These are phyloP conservation scores for Paragyromitra xinjiangensis DNA, from an alignment of 495 filamentous ascomycete species.

Conservation along the genomic window DNA sequence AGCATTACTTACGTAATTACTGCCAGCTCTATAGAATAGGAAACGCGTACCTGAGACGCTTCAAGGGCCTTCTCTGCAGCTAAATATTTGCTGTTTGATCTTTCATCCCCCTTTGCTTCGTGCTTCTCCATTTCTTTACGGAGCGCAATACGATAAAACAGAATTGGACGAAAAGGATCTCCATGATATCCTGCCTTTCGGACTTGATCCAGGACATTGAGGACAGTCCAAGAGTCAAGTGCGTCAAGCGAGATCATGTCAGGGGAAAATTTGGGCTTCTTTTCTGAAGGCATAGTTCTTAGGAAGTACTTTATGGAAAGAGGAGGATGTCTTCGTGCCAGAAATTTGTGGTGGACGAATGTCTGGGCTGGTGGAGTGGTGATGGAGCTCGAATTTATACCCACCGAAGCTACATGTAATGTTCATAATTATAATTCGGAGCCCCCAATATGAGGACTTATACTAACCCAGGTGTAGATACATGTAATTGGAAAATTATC, in stretches of 20 bases:
- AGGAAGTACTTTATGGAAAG: too few species aligned
- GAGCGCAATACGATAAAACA: not conserved
- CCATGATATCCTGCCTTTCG: not conserved
- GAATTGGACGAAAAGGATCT: not conserved
- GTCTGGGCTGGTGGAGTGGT: not conserved
- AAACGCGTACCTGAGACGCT: not conserved
- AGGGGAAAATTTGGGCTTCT: not conserved
- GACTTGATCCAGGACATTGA: conserved; percentile 6
- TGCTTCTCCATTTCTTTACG: not conserved
- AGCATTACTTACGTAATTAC: not conserved
- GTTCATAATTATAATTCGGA: not conserved
- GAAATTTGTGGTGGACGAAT: not conserved
- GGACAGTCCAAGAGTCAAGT: conserved; percentile 2
- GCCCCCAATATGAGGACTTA: not conserved
- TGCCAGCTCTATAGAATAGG: too few species aligned
- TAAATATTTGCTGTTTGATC: not conserved
- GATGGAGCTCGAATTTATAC: not conserved
- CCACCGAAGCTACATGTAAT: not conserved
- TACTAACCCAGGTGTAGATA: too few species aligned
- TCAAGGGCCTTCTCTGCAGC: not conserved
- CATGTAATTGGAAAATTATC: too few species aligned
- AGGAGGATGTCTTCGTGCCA: not conserved
- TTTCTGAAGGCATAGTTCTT: not conserved
- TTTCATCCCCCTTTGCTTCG: not conserved
- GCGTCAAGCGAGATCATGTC: not conserved